These are phyloP conservation scores for Phlyctochytrium planicorne DNA, from an alignment of 192 early-diverging fungal species.

Conservation along the genomic window DNA sequence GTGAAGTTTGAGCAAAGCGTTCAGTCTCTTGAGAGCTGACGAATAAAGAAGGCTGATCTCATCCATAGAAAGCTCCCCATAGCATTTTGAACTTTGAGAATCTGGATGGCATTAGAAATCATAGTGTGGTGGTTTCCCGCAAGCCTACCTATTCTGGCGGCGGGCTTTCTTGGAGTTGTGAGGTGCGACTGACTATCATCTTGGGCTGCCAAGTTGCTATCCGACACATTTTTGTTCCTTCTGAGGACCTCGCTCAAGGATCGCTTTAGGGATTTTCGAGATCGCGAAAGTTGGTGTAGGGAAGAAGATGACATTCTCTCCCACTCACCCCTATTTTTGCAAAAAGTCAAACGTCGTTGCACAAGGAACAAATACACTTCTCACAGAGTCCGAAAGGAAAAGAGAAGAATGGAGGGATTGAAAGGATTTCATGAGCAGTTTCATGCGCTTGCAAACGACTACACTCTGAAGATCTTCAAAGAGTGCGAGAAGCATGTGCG, in stretches of 20 bases:
- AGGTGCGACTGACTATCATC: slow-evolving; percentile 10
- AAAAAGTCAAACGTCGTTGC: too few species aligned
- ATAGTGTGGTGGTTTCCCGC: not conserved
- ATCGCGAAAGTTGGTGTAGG: too few species aligned
- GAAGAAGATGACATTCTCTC: too few species aligned
- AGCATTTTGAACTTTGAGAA: slow-evolving; percentile 27
- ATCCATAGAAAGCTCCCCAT: slow-evolving; percentile 23
- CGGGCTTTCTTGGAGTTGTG: slow-evolving; percentile 14
- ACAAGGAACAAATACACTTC: too few species aligned
- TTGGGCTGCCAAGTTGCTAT: not conserved
- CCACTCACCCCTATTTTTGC: too few species aligned
- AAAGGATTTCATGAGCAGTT: too few species aligned
- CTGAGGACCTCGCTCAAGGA: slow-evolving; percentile 22
- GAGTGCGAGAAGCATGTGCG: too few species aligned
- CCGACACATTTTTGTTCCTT: not conserved
- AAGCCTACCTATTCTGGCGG: slow-evolving; percentile 7
- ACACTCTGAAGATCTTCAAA: too few species aligned
- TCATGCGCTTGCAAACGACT: too few species aligned
- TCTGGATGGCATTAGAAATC: slow-evolving; percentile 5
- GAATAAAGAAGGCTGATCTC: slow-evolving; percentile 20
- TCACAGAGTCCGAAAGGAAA: too few species aligned
- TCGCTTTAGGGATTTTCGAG: slow-evolving; percentile 9
- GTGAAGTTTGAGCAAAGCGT: slow-evolving; percentile 36
- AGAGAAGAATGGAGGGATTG: too few species aligned
- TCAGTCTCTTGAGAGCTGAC: slow-evolving; percentile 33